Conservation (phyloP, 2,329 filamentous ascomycete genomes). For the Allantophomopsis cytisporea region DNA sequence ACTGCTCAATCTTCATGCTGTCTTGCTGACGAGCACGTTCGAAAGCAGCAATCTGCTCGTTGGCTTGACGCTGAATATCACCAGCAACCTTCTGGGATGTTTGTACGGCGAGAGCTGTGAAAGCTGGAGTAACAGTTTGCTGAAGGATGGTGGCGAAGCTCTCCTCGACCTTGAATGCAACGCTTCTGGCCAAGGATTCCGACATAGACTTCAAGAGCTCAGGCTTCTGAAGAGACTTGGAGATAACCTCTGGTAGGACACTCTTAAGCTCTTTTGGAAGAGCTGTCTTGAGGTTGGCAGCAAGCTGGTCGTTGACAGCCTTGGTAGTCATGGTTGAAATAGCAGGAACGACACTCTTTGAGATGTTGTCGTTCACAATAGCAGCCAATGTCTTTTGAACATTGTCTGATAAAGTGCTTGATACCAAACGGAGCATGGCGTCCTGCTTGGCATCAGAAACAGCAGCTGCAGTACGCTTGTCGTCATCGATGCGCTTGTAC, state of each 20-base stretch:
- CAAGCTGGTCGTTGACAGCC: slow-evolving; percentile 59
- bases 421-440: slow-evolving; percentile 53
- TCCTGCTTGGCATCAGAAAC: slow-evolving; percentile 53
- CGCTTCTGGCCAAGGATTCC: slow-evolving; percentile 54
- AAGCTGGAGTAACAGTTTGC: slow-evolving; percentile 49
- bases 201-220: slow-evolving; percentile 61
- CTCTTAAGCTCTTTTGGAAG: slow-evolving; percentile 62
- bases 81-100: slow-evolving; percentile 53
- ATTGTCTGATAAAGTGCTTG: slow-evolving; percentile 54
- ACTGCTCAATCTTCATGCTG: slow-evolving; percentile 55
- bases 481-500: slow-evolving; percentile 50
- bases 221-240: slow-evolving; percentile 56
- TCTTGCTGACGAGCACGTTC: slow-evolving; percentile 16
- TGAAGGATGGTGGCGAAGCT: slow-evolving; percentile 50
- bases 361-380: slow-evolving; percentile 47
- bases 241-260: slow-evolving; percentile 52
- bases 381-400: slow-evolving; percentile 34
- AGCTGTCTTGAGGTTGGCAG: slow-evolving; percentile 50
- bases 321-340: slow-evolving; percentile 54
- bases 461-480: slow-evolving; percentile 50
- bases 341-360: slow-evolving; percentile 63
- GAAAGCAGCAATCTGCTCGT: slow-evolving; percentile 15
- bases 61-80: slow-evolving; percentile 49
- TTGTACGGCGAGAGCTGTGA: slow-evolving; percentile 50
- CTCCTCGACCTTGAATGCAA: slow-evolving; percentile 55